Base-by-base conservation (phyloP, 306 rosid genomes). In the Sindora glabra region DNA sequence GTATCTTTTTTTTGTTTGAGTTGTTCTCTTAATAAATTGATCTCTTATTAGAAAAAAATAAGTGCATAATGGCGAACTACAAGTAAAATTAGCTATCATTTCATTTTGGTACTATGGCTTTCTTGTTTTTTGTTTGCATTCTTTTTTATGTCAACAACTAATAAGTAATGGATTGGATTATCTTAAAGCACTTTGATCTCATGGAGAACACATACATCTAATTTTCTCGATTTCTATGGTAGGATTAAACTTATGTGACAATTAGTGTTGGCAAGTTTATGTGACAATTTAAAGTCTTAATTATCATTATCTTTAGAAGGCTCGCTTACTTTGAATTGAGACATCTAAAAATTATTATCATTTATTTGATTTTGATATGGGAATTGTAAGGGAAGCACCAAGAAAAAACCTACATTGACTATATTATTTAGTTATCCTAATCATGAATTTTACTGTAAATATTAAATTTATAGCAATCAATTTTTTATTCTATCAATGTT, bases 231-330 rank as follows among this genome's bases (percentile, higher is more conserved):
- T 11, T 13, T 71, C 23, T 25, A 2, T 50, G 55, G 69, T 36
- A 45, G 66, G 67, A 54, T 65, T 66, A 66, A 70, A 68, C 63
- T 40, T 46, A 21, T 41, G 64, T 54, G 70, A 21, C 52, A 73
- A 65, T 17, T 3, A 29, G 11, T 76, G 67, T 23, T 18, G 48
- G 64, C 58, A 41, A 52, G 46, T 59, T 64, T 50, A 18, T 29
- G 36, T 17, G 54, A 56, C 67, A 66, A 6, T 2, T 17, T 50
- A 6, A 53, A 34, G 10, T 36, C 18, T n/a, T 40, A 71, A 55
- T 71, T 17, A 60, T 60, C 29, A 42, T 66, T 71, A 66, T 76
- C 74, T 34, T 32, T 19, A 40, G 47, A 10, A 45, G 30, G 44
- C 50, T 40, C 46, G 9, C 42, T 51, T 50, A 36, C 40, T 58